Conservation (phyloP, 2,329 filamentous ascomycete genomes). For the Fusarium pseudocircinatum region DNA sequence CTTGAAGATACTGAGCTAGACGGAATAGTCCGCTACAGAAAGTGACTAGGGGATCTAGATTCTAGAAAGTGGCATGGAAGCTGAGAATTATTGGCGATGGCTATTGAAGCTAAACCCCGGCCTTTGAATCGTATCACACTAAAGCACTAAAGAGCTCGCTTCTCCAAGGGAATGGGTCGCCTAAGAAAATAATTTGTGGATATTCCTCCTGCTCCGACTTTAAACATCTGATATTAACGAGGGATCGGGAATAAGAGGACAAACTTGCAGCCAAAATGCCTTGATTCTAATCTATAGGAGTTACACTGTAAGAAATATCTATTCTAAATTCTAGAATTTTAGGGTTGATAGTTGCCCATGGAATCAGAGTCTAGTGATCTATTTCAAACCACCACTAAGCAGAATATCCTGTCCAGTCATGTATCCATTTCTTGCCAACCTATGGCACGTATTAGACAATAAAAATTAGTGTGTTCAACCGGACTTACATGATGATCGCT, state of each 20-base stretch:
- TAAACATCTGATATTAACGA: not conserved
- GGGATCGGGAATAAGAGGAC: not conserved
- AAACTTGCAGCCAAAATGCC: not conserved
- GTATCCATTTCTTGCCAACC: slow-evolving; percentile 21
- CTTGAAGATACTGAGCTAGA: not conserved
- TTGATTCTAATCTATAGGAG: not conserved
- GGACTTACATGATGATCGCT: slow-evolving; percentile 47
- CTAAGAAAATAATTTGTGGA: not conserved
- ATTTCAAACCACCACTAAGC: slow-evolving; percentile 15
- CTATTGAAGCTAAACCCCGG: not conserved
- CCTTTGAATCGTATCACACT: not conserved
- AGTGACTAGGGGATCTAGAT: not conserved
- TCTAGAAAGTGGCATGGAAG: not conserved
- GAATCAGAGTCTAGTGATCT: not conserved
- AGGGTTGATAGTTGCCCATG: no score
- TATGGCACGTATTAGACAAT: not conserved
- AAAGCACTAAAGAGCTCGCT: not conserved
- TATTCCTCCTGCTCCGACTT: not conserved
- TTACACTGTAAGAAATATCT: not conserved
- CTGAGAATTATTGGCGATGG: not conserved
- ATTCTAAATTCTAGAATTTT: not conserved
- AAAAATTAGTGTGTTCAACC: rapidly evolving
- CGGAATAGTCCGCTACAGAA: not conserved
- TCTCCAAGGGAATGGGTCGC: not conserved
- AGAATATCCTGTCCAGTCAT: slow-evolving; percentile 21